A percentile compares a stretch with the other conserved stretches of the same genome.
Conservation (phyloP, 371 early-diverging fungal genomes). For the Homolaphlyctis polyrhiza region DNA sequence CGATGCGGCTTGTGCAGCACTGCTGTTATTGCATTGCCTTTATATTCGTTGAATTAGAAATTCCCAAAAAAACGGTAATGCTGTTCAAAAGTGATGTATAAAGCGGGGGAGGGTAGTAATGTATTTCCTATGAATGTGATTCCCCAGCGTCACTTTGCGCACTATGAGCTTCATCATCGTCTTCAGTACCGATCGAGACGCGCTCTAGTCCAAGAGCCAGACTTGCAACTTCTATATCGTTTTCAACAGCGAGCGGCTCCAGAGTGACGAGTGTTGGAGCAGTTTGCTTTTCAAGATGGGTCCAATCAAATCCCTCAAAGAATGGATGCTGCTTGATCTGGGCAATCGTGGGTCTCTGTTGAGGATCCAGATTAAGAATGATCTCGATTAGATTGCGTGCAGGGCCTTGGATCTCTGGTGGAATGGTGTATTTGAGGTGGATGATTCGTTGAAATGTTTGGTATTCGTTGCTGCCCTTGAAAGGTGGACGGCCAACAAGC, state of each 20-base stretch:
- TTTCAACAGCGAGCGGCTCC: not conserved
- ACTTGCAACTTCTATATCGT: not conserved
- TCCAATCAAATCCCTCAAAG: conserved; percentile 27
- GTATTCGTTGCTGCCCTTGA: conserved; percentile 92
- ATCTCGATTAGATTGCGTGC: conserved; percentile 69
- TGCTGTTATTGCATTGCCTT: too few relatives aligned
- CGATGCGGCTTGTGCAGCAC: too few relatives aligned
- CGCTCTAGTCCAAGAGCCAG: not conserved
- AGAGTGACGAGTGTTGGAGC: conserved; percentile 12
- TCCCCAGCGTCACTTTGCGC: not conserved
- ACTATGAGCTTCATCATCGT: not conserved
- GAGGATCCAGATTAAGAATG: conserved; percentile 74
- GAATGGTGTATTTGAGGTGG: conserved; percentile 77
- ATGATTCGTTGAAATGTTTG: conserved; percentile 93
- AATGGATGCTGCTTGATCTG: conserved; percentile 22
- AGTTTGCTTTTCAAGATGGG: conserved; percentile 13
- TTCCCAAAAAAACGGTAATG: too few relatives aligned
- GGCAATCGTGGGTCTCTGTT: conserved; percentile 36
- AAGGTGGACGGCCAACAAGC: conserved; percentile 89
- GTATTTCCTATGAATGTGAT: not conserved
- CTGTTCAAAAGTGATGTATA: too few relatives aligned
- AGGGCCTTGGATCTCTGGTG: conserved; percentile 59
- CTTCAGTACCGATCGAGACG: not conserved
- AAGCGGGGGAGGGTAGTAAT: not conserved
- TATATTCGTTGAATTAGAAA: too few relatives aligned